phyloP scores from a whole-genome alignment of 352 stramenopile species.

The Pythium phragmiticola region DNA sequence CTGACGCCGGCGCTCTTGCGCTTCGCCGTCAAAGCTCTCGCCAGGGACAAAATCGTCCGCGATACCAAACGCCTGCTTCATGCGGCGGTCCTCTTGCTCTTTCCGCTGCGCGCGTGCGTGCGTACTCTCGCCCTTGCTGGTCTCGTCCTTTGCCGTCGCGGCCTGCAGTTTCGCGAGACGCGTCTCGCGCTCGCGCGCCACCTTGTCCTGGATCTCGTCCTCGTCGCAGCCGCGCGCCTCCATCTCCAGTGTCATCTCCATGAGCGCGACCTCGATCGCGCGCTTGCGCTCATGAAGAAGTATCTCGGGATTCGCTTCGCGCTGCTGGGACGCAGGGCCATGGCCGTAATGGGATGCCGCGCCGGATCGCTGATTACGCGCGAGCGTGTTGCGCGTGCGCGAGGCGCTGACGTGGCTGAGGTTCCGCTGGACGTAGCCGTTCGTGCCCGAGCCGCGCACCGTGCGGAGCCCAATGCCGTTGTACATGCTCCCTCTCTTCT shows the following conservation, averaged over 20 bases:
- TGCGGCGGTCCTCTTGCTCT: constrained; percentile 58
- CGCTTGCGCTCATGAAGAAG: constrained; percentile 80
- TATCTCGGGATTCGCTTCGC: constrained; percentile 70
- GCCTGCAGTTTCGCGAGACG: constrained; percentile 39
- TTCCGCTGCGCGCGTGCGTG: constrained; percentile 63
- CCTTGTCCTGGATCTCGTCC: constrained; percentile 68
- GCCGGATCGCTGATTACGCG: constrained; percentile 37
- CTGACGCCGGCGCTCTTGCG: constrained; percentile 59
- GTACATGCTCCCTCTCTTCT: constrained; percentile 57
- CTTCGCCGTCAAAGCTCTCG: constrained; percentile 77
- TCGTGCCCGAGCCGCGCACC: constrained; percentile 84
- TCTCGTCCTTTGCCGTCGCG: neutral
- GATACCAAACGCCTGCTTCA: constrained; percentile 75
- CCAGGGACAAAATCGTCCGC: constrained; percentile 66
- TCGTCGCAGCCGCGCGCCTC: constrained; percentile 67
- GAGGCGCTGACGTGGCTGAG: constrained; percentile 71
- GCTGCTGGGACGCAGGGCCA: constrained; percentile 3
- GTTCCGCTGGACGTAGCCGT: constrained; percentile 88
- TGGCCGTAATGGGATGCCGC: constrained; percentile 19
- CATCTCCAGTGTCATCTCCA: constrained; percentile 79
- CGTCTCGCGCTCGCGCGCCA: constrained; percentile 51
- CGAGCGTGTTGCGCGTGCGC: constrained; percentile 64
- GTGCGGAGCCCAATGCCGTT: constrained; percentile 88
- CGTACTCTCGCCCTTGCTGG: constrained; percentile 37
- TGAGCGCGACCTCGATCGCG: constrained; percentile 72